Conservation (phyloP, 768 basidiomycete genomes). For the Tricholoma matsutake region DNA sequence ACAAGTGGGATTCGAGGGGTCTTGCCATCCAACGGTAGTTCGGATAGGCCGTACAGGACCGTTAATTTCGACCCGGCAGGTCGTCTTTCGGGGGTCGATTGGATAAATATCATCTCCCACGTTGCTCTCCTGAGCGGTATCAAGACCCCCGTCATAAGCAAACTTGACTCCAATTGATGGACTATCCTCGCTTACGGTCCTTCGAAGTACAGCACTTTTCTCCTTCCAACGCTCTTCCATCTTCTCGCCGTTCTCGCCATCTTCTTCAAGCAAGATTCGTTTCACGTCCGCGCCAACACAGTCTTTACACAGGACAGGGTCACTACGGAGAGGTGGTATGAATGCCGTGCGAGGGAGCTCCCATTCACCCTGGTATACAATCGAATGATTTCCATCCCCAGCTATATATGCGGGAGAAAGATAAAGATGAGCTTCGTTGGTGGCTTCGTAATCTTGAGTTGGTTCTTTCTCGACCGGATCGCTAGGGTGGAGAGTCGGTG, state of each 20-base stretch:
- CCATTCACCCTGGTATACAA: background rate
- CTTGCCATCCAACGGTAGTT: slow-evolving; percentile 30
- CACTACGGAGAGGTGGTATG: background rate
- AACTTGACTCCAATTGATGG: background rate
- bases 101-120: background rate
- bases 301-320: slow-evolving; percentile 29
- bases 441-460: background rate
- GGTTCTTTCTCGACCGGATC: too few relatives aligned
- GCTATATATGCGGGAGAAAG: background rate
- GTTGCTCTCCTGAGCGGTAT: background rate
- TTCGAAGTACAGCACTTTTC: slow-evolving; percentile 6
- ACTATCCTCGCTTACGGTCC: background rate
- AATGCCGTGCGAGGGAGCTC: slow-evolving; percentile 12
- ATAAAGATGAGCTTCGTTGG: background rate
- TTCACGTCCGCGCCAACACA: slow-evolving; percentile 35
- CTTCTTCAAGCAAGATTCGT: slow-evolving; percentile 21
- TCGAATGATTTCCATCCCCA: background rate
- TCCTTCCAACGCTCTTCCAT: slow-evolving; percentile 14
- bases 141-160: background rate
- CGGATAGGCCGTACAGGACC: slow-evolving; percentile 14
- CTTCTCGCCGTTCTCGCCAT: slow-evolving; percentile 22
- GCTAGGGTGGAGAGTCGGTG: background rate
- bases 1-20: slow-evolving; percentile 29
- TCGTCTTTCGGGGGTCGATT: background rate
- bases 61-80: slow-evolving; percentile 2